Conservation (phyloP, 2,329 filamentous ascomycete species). For the Cytospora leucostoma region DNA sequence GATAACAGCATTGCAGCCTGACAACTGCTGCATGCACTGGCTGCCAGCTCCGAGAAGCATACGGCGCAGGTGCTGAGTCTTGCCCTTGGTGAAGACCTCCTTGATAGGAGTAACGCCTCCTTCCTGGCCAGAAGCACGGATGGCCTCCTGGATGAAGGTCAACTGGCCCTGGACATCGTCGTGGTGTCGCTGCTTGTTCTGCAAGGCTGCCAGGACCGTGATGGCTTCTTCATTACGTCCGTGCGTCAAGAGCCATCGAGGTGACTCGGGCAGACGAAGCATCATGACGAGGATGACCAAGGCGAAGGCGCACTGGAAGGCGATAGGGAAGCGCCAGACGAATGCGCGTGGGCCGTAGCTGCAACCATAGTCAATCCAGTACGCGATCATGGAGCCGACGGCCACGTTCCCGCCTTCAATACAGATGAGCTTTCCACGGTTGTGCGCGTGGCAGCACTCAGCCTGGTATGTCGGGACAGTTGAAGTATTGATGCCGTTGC, state of each 20-base stretch:
- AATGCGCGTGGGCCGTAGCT: conserved; percentile 38
- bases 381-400: conserved; percentile 45
- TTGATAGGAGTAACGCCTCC: conserved; percentile 35
- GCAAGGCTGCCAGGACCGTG: conserved; percentile 52
- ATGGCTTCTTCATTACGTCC: conserved; percentile 55
- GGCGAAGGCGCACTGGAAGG: conserved; percentile 48
- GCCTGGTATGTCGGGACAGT: conserved; percentile 47
- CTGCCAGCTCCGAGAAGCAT: conserved; percentile 31
- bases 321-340: conserved; percentile 44
- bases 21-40: conserved; percentile 35
- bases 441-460: conserved; percentile 48
- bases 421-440: conserved; percentile 62
- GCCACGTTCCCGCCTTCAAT: conserved; percentile 51
- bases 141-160: conserved; percentile 42
- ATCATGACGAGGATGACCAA: conserved; percentile 43
- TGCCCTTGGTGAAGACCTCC: conserved; percentile 33
- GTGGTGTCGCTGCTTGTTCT: conserved; percentile 51
- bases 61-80: conserved; percentile 32
- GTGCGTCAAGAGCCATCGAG: conserved; percentile 49
- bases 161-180: conserved; percentile 48
- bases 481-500: conserved; percentile 52
- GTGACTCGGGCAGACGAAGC: conserved; percentile 54
- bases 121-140: conserved; percentile 36
- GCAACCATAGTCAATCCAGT: conserved; percentile 46
- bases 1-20: conserved; percentile 48